phyloP scores from a whole-genome alignment of 2,329 filamentous ascomycete genomes.

The Annulohypoxylon truncatum region DNA sequence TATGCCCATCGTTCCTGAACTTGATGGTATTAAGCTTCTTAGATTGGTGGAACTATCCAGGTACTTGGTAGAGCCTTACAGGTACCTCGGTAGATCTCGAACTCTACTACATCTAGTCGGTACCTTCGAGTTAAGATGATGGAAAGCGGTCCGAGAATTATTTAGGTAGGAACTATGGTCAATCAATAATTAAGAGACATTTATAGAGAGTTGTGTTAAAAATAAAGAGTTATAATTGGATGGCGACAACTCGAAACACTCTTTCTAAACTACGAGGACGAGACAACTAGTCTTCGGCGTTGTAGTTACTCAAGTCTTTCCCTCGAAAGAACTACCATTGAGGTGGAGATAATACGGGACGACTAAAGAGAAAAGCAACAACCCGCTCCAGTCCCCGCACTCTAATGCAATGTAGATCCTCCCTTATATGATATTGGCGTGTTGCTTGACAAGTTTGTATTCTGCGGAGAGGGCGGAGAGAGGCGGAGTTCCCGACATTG shows the following conservation, averaged over 20 bases:
- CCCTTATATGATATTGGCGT: not conserved
- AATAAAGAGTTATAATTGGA: not conserved
- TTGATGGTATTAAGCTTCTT: not conserved
- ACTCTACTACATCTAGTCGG: not conserved
- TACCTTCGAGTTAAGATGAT: not conserved
- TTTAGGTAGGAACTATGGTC: not conserved
- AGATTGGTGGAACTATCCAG: not conserved
- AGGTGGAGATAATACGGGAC: not conserved
- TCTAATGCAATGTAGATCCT: constrained; percentile 34
- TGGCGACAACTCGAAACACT: not conserved
- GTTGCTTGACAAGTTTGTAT: not conserved
- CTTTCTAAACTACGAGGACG: not conserved
- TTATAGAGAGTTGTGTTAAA: not conserved
- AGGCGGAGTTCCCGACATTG: constrained; percentile 3
- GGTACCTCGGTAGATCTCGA: not conserved
- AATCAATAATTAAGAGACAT: too few species aligned
- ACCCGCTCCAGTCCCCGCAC: constrained; percentile 24
- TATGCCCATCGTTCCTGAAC: constrained; percentile 12
- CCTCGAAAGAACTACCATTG: not conserved
- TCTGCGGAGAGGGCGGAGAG: not conserved
- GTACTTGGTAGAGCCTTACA: not conserved
- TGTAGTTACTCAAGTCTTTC: not conserved
- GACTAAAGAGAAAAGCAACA: not conserved
- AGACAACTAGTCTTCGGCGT: not conserved
- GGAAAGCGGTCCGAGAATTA: not conserved